Evolutionary conservation across 2,329 filamentous ascomycete species (phyloP), one percentile per base, ranked within the genome.

Genomic region (Lachnellula cervina): DNA sequence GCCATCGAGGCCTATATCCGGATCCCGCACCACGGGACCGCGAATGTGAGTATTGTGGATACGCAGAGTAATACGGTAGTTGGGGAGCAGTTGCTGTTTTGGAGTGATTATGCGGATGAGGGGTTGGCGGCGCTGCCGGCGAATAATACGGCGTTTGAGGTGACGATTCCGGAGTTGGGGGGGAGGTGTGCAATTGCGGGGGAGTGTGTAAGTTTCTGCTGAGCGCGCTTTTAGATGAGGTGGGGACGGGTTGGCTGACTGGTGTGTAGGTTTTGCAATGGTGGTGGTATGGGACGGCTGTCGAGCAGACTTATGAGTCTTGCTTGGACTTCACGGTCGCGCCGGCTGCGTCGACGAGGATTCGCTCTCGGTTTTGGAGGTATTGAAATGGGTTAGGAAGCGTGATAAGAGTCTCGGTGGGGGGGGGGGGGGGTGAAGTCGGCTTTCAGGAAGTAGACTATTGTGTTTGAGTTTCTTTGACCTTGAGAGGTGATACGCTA

Each of bases 1-100:
- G 63, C 68, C 59, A 73, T 79, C 57, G 67, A 68, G 11, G 70
- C 74, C 45, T 64, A 63, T 32, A 64, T 78, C 13, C 69, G 73
- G 6, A 77, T 78, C 52, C 71, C 75, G 19, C 80, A 83, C 71
- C 75, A 75, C 17, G 80, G 80, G 56, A 67, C 69, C 8, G 78
- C 78, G 65, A 82, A 82, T 68, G 77, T 83, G 55, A 77, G 74
- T 54, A 74, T 83, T 60, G 72, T 83, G 59, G 71, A 77, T 65
- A 76, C 75, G 21, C 69, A 70, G 56, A 73, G 72, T 56, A 76
- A 80, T 69, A 70, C 67, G 42, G 67, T 79, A 59, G 74, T 82
- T 48, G 78, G 77, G 28, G 54, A 66, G 46, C 70, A 73, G 21
- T 71, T 82, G 57, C 76, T 73, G 56, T 72, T 64, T 58, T 82